Evolutionary conservation across 331 rosid genomes (phyloP), one percentile per base, ranked within the genome.

Genomic region (Dryas integrifolia): DNA sequence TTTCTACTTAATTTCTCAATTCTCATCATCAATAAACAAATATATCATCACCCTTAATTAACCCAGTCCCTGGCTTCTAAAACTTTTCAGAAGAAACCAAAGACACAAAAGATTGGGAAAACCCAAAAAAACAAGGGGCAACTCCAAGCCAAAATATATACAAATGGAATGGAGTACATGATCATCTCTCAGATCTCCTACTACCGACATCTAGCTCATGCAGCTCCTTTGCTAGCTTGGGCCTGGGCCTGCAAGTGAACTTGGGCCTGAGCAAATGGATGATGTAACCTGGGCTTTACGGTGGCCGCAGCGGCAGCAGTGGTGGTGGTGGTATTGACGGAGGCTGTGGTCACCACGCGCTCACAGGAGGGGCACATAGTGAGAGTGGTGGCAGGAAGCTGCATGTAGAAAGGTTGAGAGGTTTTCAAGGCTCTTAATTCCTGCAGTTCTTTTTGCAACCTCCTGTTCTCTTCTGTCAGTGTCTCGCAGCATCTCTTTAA

Each of bases 331-430:
- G 80, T 47, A 24, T 21, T 56, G 62, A 72, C 39, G 64, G 75
- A 5, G 59, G 84, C 47, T 70, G 86, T 77, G 72, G 97, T 82
- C 57, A 91, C 90, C 13, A 90, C 96, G 0, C 96, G 87, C 75
- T 95, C 98, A 14, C 99, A 95, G 1, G 99, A 87, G 21, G 99
- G 98, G 65, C 99, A 95, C 98, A 95, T 89, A 24, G 99, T 95
- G 76, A 95, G 99, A 0, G 99, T 95, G 62, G 99, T 95, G 41
- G 99, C 97, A 13, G 99, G 99, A 52, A 86, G 96, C 39, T 92
- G 99, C 96, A 88, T 92, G 83, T 84, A 90, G 59, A 88, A 95
- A 30, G 99, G 96, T 47, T 90, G 92, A 40, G 89, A 84, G 6
- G 92, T 70, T 81, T 95, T 95, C 56, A 95, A 82, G 55, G 97